Base-by-base conservation (phyloP, 148 eudicot genomes). In the Hydrangea macrophylla region DNA sequence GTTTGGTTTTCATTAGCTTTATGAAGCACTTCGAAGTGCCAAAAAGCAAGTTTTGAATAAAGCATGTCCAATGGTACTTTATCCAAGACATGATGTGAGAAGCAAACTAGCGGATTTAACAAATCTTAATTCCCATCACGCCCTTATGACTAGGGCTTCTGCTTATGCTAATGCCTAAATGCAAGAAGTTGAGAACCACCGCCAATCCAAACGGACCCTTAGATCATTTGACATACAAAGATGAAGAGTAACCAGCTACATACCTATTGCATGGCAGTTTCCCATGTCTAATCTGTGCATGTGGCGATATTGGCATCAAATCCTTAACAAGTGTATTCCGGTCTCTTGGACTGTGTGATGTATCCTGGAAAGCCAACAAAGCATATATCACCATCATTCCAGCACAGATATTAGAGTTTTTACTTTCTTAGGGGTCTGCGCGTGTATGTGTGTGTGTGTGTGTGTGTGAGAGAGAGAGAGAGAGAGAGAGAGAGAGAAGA, bases 261-360 rank as follows among this genome's bases (percentile, higher is more conserved):
- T 72, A 85, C 88, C 76, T 68, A 60, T 76, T 72, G 64, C 33
- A 64, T 9, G 70, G 69, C 59, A 71, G 32, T 74, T 68, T 75
- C 67, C 65, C 79, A 35, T 75, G 83, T 51, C 62, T 58, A 26
- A 56, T 15, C 70, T 64, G 40, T 60, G 74, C 57, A 57, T 55
- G 17, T 12, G 84, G 80, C 7, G 82, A 78, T 57, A 50, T 57
- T 28, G 73, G 79, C 72, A 69, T 25, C 48, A 59, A 70, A 55
- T 79, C 83, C 13, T 64, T 58, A 24, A 69, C 68, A 36, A 62
- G 55, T 48, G 67, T 61, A 17, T 70, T 64, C 44, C 55, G 27
- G 26, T 79, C 86, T 70, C 76, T 73, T 61, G 90, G 80, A 61
- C 78, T 78, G 27, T 62, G 75, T 51, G 74, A 24, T 67, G 62